Conservation (phyloP, 2,329 filamentous ascomycete genomes). For the Mycosphaerella sp. region DNA sequence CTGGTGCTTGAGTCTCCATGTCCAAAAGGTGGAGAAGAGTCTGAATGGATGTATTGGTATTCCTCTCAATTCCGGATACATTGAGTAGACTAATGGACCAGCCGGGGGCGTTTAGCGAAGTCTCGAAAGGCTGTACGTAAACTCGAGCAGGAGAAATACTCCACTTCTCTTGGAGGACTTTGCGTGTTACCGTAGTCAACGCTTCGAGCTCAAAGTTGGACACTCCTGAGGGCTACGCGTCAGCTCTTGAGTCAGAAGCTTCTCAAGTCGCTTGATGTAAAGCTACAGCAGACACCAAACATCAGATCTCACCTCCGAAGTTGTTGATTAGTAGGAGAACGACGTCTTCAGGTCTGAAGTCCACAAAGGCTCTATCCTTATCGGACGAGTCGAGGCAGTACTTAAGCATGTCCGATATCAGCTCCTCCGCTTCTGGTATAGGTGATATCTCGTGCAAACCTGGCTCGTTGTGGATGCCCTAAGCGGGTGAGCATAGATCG, state of each 20-base stretch:
- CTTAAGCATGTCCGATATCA: conserved; percentile 45
- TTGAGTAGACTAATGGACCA: conserved; percentile 53
- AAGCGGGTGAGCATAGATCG: neutral
- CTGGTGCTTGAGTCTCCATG: conserved; percentile 46
- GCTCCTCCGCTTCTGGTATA: conserved; percentile 45
- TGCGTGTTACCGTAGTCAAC: conserved; percentile 39
- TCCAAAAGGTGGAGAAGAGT: conserved; percentile 47
- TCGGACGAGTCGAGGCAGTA: conserved; percentile 46
- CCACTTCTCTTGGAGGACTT: conserved; percentile 43
- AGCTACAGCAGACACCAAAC: neutral
- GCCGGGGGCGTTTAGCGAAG: conserved; percentile 51
- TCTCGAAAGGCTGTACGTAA: conserved; percentile 47
- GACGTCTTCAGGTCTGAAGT: conserved; percentile 43
- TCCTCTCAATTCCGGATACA: conserved; percentile 42
- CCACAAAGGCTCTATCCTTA: conserved; percentile 45
- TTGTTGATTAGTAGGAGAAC: conserved; percentile 46
- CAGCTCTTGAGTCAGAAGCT: neutral
- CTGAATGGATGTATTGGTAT: conserved; percentile 35
- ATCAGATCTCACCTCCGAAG: conserved; percentile 38
- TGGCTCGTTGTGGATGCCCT: conserved; percentile 48
- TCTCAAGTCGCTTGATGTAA: neutral
- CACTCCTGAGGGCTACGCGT: conserved; percentile 23
- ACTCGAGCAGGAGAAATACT: conserved; percentile 45
- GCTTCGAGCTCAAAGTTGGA: conserved; percentile 46
- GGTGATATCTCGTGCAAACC: conserved; percentile 43